Evolutionary conservation across 2,329 filamentous ascomycete genomes (phyloP), one percentile per base, ranked within the genome.

Genomic region (Phaeoacremonium minimum): DNA sequence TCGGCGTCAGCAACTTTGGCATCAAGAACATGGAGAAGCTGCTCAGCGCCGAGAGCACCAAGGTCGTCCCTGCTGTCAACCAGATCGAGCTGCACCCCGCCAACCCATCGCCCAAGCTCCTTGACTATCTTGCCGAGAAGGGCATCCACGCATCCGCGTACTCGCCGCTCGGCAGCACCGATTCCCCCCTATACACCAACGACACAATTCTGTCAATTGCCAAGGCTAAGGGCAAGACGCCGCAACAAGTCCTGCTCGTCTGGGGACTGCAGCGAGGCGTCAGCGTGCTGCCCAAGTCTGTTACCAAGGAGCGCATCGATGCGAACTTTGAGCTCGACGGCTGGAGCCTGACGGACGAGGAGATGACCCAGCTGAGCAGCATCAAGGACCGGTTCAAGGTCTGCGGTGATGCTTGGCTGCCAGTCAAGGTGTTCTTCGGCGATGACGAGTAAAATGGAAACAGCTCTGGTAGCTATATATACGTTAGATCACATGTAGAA

Each of bases 1-100:
- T 91, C 56, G 87, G 87, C 50, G 84, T 93, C 39, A 88, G 85
- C 61, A 94, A 94, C 73, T 93, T 94, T 59, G 83, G 74, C 45
- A 87, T 90, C 58, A 77, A 69, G 60, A 86, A 93, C 63, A 68
- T 93, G 26, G 84, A 91, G 71, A 85, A 77, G 60, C 73, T 93
- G 40, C 69, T 93, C 43, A 78, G 73, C 48, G 75, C 84, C 49
- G 72, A 77, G 9, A 71, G 68, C 45, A 77, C 70, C 64, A 81
- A 80, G n/a, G n/a, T 73, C 45, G 60, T 71, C 35, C 76, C 76
- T 12, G 83, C 85, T 14, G 85, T 87, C 47, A 90, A 91, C 74
- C 86, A 93, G 64, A 77, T 88, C 57, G 86, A 90, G 64, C 73
- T 89, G 15, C 85, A 90, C 65, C 85, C 85, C 26, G 84, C 84